Evolutionary conservation across 2,329 filamentous ascomycete species (phyloP).

Genomic region (Trichoderma sp.): DNA sequence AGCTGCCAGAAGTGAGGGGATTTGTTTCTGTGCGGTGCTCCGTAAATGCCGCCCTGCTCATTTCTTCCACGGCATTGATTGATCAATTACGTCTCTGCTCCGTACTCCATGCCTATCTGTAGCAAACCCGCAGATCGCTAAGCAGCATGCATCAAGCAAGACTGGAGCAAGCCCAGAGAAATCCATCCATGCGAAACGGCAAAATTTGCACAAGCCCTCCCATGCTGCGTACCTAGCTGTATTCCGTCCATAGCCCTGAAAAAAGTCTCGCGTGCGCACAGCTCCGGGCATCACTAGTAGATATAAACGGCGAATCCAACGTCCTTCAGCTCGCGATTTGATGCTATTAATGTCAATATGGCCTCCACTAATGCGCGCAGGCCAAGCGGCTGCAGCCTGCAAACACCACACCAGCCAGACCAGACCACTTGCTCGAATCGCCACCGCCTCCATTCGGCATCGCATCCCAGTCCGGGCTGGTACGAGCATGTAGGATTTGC

Average conservation of each 20-base stretch:
- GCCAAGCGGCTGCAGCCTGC: neutral
- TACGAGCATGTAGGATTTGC: neutral
- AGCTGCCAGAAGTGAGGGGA: neutral
- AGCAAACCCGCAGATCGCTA: neutral
- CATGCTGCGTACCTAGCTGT: neutral
- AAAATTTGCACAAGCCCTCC: neutral
- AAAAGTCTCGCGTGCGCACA: neutral
- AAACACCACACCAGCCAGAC: neutral
- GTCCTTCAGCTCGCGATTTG: neutral
- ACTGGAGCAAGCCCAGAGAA: neutral
- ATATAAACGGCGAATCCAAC: neutral
- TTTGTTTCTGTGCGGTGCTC: neutral
- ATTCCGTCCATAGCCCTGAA: neutral
- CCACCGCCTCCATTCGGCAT: neutral
- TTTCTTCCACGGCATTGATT: neutral
- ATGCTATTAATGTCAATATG: neutral
- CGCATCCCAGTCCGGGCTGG: neutral
- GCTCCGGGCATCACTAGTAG: neutral
- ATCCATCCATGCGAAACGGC: neutral
- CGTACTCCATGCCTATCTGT: neutral
- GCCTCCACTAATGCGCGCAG: neutral
- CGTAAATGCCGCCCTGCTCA: neutral
- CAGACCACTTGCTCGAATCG: neutral
- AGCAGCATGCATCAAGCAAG: neutral
- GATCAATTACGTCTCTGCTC: neutral